Conservation (phyloP, 495 filamentous ascomycete genomes). For the Aspergillus leporis region DNA sequence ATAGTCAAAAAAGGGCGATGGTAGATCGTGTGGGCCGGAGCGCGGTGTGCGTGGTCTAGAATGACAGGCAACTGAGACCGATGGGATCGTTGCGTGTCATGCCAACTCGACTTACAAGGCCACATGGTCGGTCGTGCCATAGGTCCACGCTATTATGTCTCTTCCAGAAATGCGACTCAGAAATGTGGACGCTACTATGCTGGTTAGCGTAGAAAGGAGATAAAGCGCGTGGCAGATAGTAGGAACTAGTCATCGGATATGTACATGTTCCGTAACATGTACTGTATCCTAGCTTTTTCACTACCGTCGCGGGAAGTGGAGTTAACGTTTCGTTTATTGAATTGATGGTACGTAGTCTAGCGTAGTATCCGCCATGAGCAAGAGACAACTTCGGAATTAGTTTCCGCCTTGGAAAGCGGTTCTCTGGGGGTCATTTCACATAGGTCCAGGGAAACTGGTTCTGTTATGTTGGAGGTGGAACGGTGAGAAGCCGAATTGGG, state of each 20-base stretch:
- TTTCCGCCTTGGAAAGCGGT: background rate
- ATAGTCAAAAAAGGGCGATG: background rate
- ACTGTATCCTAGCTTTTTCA: background rate
- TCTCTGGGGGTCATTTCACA: background rate
- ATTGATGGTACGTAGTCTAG: background rate
- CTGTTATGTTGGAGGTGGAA: background rate
- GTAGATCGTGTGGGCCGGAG: constrained; percentile 12
- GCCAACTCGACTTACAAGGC: constrained; percentile 3
- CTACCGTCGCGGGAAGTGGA: constrained; percentile 14
- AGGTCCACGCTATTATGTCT: background rate
- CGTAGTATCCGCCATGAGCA: background rate
- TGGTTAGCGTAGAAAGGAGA: constrained; percentile 1
- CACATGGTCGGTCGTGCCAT: constrained; percentile 4
- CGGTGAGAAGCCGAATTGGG: background rate
- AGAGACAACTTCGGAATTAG: constrained; percentile 1
- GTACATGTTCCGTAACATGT: background rate
- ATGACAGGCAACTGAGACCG: background rate
- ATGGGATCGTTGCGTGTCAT: constrained; percentile 9
- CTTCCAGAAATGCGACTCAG: background rate
- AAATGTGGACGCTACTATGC: background rate
- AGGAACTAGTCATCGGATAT: background rate
- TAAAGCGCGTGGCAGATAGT: background rate
- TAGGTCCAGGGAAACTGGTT: background rate
- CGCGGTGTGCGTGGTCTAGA: constrained; percentile 7
- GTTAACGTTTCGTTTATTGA: constrained; percentile 2